phyloP scores from a whole-genome alignment of 225 moss, liverwort and hornwort genomes.

The Pseudoscleropodium purum region DNA sequence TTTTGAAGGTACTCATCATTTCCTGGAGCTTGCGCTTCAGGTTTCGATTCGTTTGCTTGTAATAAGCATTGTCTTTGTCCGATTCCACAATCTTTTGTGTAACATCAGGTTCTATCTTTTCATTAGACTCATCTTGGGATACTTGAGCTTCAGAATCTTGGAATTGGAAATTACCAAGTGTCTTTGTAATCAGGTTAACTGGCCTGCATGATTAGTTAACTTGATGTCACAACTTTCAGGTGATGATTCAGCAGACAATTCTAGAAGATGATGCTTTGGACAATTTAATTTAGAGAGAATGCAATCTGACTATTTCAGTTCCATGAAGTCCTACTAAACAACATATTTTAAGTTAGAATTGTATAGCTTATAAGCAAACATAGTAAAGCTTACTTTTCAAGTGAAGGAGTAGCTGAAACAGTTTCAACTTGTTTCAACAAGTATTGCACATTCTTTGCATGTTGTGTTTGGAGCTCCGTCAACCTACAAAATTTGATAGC shows the following conservation, averaged over 20 bases:
- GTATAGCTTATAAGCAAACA: not conserved
- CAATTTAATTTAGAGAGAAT: not conserved
- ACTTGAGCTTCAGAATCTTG: slow-evolving; percentile 25
- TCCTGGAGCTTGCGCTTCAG: slow-evolving; percentile 63
- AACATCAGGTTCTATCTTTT: slow-evolving; percentile 2
- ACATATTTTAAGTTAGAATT: not conserved
- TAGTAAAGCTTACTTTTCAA: slow-evolving; percentile 33
- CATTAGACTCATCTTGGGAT: slow-evolving; percentile 20
- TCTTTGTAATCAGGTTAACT: slow-evolving; percentile 9
- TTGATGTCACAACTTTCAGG: not conserved
- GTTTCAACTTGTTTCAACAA: slow-evolving; percentile 74
- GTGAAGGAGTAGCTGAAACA: slow-evolving; percentile 25
- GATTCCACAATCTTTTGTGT: slow-evolving; percentile 34
- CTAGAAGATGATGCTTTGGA: not conserved
- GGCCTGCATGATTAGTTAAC: slow-evolving; percentile 25
- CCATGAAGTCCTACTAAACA: not conserved
- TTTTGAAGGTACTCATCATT: slow-evolving; percentile 52
- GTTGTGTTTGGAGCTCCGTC: slow-evolving; percentile 62
- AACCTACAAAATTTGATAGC: slow-evolving; percentile 21
- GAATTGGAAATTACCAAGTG: slow-evolving; percentile 23
- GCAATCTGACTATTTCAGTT: not conserved
- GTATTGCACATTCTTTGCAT: slow-evolving; percentile 77
- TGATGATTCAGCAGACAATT: not conserved
- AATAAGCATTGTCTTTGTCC: slow-evolving; percentile 55
- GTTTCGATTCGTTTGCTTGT: slow-evolving; percentile 55